Evolutionary conservation across 495 filamentous ascomycete genomes (phyloP), one percentile per base, ranked within the genome.

Genomic region (Choiromyces venosus): DNA sequence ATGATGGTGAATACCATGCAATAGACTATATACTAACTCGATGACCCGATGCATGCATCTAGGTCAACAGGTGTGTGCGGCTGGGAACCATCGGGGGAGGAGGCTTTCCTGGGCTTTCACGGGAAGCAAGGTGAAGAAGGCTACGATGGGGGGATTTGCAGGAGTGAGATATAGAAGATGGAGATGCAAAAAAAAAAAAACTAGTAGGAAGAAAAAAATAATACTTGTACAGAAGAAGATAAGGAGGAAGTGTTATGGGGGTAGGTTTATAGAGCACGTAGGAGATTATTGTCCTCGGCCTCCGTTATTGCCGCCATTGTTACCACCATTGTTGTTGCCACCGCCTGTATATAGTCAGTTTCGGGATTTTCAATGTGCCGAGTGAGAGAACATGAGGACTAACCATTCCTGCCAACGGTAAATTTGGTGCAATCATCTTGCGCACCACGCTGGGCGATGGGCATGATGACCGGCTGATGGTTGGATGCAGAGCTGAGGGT

Each of bases 391-490:
- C 69, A 78, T 81, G 67, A 81, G 78, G 68, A 81, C 83, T 66
- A 25, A 80, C 79, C 74, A 71, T 81, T 78, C 44, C 77, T 56
- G 73, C 74, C 76, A 66, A 82, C 80, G 42, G 84, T 85, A 81
- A 91, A 91, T 79, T 87, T 87, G 66, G 84, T 84, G 81, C 90
- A 92, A 80, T 92, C 90, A 79, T 92, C 90, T 79, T 91, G 87
- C 38, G 88, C 82, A 77, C 90, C 90, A 80, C 90, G 87, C 82
- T 91, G 89, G 67, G 89, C 89, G 70, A 91, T 88, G 42, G 90
- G 90, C 90, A 92, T 92, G 46, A 90, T 79, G 16, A 91, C 90
- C 56, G 89, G 90, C 82, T 92, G 90, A 83, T 92, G 90, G 83
- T 91, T 92, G 75, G 85, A 83, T 5, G 90, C 84, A 35, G 86